Conservation (phyloP, 345 rosid species). For the Xanthoceras sorbifolium region DNA sequence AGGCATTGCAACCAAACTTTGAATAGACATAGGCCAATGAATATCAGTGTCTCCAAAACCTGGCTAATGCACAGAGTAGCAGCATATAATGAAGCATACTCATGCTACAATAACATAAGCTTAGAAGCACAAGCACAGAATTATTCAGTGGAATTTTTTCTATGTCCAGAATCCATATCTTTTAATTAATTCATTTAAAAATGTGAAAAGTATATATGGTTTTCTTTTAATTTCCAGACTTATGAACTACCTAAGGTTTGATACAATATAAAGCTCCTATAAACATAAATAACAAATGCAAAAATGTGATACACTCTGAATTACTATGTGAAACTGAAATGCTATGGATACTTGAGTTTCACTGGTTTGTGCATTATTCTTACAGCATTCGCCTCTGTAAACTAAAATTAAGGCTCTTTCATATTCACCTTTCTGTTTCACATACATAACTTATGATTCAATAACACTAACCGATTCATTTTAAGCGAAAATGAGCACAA, state of each 20-base stretch:
- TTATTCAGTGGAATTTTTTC: background rate
- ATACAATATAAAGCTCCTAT: background rate
- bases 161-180: background rate
- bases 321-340: background rate
- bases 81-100: background rate
- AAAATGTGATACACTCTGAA: background rate
- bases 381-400: background rate
- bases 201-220: background rate
- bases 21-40: background rate
- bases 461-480: background rate
- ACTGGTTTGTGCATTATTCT: background rate
- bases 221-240: background rate
- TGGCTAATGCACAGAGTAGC: background rate
- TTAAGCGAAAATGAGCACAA: background rate
- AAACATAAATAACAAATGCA: background rate
- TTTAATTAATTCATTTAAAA: background rate
- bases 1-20: background rate
- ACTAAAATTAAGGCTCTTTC: background rate
- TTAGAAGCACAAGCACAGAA: background rate
- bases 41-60: background rate
- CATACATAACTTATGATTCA: background rate
- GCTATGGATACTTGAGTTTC: background rate
- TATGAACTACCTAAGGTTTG: background rate
- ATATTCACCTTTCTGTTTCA: background rate
- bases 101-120: background rate